Evolutionary conservation across 768 basidiomycete species (phyloP).

Genomic region (Naganishia randhawae): DNA sequence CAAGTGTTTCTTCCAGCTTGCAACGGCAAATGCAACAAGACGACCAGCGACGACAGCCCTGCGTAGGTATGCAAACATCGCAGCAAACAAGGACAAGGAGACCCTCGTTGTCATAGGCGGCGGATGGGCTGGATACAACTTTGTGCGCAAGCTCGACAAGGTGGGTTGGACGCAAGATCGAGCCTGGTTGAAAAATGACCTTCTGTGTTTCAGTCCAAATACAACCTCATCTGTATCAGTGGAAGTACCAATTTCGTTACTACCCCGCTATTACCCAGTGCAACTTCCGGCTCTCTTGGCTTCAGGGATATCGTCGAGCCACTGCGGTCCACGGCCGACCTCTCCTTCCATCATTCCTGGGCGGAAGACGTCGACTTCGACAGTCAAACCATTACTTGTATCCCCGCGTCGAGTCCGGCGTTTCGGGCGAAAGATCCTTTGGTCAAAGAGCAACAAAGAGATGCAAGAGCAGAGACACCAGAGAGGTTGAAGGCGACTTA

Average conservation of each 20-base stretch:
- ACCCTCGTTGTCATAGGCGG: constrained; percentile 46
- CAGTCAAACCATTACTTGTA: constrained; percentile 35
- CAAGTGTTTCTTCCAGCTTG: neutral
- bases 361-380: constrained; percentile 41
- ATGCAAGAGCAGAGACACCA: constrained; percentile 37
- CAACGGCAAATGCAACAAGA: neutral
- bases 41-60: neutral
- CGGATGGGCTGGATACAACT: constrained; percentile 47
- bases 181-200: neutral
- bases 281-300: constrained; percentile 66
- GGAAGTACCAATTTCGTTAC: constrained; percentile 38
- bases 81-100: constrained; percentile 32
- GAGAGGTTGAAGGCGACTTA: constrained; percentile 12
- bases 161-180: neutral
- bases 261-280: constrained; percentile 63
- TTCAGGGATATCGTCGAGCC: constrained; percentile 76
- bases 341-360: constrained; percentile 54
- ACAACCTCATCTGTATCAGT: constrained; percentile 35
- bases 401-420: constrained; percentile 28
- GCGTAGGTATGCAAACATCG: neutral
- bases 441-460: constrained; percentile 29
- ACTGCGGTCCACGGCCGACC: constrained; percentile 54
- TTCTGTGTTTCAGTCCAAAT: constrained; percentile 8
- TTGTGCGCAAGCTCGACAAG: constrained; percentile 44
- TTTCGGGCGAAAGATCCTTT: constrained; percentile 28